phyloP scores from a whole-genome alignment of 139 green algal genomes.

The Penium margaritaceum region DNA sequence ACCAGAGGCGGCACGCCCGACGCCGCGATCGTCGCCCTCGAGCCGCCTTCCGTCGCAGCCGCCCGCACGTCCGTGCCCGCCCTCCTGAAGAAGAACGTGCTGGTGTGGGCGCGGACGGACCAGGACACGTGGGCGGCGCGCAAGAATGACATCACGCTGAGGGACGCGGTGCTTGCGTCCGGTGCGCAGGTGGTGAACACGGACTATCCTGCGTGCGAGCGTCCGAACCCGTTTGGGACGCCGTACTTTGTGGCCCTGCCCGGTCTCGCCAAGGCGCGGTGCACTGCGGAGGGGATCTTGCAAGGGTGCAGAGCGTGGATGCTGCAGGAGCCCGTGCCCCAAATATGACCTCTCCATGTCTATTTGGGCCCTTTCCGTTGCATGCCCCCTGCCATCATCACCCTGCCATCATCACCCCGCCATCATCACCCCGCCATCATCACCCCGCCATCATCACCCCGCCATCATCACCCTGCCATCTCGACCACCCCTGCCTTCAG shows the following conservation, averaged over 20 bases:
- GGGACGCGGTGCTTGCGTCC: neutral
- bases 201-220: neutral
- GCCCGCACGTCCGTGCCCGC: neutral
- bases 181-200: constrained; percentile 10
- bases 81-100: constrained; percentile 2
- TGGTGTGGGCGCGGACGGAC: constrained; percentile 2
- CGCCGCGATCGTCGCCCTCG: constrained; percentile 1
- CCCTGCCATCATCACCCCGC: no score
- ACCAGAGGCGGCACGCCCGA: neutral
- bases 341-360: no score
- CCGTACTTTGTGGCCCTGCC: constrained; percentile 1
- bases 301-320: no score
- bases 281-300: no score
- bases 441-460: no score
- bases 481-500: no score
- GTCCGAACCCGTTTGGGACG: constrained; percentile 14
- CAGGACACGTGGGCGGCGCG: neutral
- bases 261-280: no score
- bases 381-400: no score
- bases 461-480: no score
- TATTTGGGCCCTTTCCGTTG: no score
- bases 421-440: no score
- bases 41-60: neutral
- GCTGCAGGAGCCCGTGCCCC: no score
- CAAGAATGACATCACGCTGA: neutral